These are phyloP conservation scores for Tricholoma sp. DNA, from an alignment of 768 basidiomycete species.

Conservation along the genomic window DNA sequence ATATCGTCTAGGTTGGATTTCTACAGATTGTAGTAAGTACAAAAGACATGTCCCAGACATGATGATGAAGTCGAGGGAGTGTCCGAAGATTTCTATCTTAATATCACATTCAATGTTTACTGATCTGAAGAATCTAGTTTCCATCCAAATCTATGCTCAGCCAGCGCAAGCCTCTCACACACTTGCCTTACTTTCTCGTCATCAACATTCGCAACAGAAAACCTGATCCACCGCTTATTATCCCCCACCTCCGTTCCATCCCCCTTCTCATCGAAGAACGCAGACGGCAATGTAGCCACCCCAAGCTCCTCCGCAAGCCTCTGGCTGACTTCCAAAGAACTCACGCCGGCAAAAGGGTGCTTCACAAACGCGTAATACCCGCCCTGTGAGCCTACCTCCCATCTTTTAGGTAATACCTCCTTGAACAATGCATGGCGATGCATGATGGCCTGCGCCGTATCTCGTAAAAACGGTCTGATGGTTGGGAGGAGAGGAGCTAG, in stretches of 20 bases:
- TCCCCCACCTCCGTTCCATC: slow-evolving; percentile 32
- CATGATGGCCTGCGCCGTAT: slow-evolving; percentile 43
- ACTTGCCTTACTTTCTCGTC: slow-evolving; percentile 52
- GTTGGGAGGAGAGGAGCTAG: slow-evolving; percentile 49
- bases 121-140: slow-evolving; percentile 9
- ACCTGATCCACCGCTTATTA: slow-evolving; percentile 63
- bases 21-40: too few relatives aligned
- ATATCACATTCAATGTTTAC: neutral
- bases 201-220: slow-evolving; percentile 78
- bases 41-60: too few relatives aligned
- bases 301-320: slow-evolving; percentile 59
- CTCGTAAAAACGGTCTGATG: slow-evolving; percentile 48
- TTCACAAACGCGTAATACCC: slow-evolving; percentile 78
- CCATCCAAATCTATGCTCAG: slow-evolving; percentile 34
- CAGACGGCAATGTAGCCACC: slow-evolving; percentile 60
- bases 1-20: too few relatives aligned
- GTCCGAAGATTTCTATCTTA: too few relatives aligned
- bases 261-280: slow-evolving; percentile 45
- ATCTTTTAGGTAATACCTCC: slow-evolving; percentile 40
- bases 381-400: slow-evolving; percentile 62
- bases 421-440: slow-evolving; percentile 55
- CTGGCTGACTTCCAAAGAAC: slow-evolving; percentile 50
- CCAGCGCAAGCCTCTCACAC: slow-evolving; percentile 45
- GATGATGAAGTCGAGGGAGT: too few relatives aligned
- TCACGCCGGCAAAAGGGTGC: slow-evolving; percentile 49